Base-by-base conservation (phyloP, 202 grass and related monocot species). In the Musa balbisiana region DNA sequence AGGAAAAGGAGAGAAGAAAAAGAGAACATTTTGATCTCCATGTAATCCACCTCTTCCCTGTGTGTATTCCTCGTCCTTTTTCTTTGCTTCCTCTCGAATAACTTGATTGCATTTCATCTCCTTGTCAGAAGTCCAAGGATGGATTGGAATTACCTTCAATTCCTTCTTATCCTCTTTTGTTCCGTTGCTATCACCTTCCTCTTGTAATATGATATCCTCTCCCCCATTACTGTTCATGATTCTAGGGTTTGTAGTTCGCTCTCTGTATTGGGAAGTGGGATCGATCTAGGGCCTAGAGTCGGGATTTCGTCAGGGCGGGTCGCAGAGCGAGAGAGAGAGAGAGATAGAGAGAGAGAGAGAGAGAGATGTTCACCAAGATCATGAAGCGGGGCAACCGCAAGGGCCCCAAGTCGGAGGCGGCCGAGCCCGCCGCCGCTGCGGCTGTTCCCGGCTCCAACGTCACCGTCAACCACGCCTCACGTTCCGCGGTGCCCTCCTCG, bases 381-480 rank as follows among this genome's bases (percentile, higher is more conserved):
- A 70, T 70, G 54, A 43, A 56, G 54, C 54, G 54, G 16, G 55
- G 54, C 27, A 43, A 26, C 53, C 53, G 73, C 24, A 75, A 75
- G 17, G 54, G 54, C 16, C 17, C 24, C 26, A 75, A 75, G 25
- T 15, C 25, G 15, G 73, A 55, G 6, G 53, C 54, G 2, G 17
- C 20, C 10, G 21, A 22, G 20, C 20, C 33, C 19, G 69, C 63
- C 2, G 63, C 11, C 9, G 22, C 63, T 12, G 21, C 22, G 9
- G 23, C 23, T 10, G 63, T 10, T 2, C 67, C 67, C 8, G 66
- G 27, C 27, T 33, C 29, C 14, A 69, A 69, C 33, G 67, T 70
- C 67, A 70, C 67, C 67, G 67, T 70, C 17, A 70, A 70, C 29
- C 33, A 51, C 11, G 67, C 67, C 33, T 70, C 67, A 33, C 67